phyloP scores from a whole-genome alignment of 225 moss, liverwort and hornwort genomes.

The Takakia lepidozioides region DNA sequence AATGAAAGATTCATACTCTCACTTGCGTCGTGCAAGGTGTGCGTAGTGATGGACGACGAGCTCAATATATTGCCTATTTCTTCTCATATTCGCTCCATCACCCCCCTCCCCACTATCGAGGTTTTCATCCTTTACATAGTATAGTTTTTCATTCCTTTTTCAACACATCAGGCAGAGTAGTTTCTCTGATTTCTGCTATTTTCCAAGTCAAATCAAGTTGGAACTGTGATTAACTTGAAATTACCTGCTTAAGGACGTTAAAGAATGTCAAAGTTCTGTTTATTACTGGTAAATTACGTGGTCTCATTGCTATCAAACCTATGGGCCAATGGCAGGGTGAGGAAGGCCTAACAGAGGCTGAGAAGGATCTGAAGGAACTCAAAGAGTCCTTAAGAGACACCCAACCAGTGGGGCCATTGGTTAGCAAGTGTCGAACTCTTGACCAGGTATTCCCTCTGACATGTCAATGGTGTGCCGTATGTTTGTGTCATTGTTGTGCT shows the following conservation, averaged over 20 bases:
- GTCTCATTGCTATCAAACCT: no score
- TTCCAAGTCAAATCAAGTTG: no score
- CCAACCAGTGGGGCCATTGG: slow-evolving; percentile 73
- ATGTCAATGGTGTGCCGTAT: no score
- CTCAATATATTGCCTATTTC: slow-evolving; percentile 90
- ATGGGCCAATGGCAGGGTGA: no score
- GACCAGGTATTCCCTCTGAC: no score
- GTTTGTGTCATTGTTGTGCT: no score
- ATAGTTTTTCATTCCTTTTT: no score
- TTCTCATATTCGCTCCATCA: slow-evolving; percentile 66
- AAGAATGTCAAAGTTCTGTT: no score
- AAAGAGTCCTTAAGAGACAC: slow-evolving; percentile 88
- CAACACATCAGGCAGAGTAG: not conserved
- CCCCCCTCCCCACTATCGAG: slow-evolving; percentile 50
- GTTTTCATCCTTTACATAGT: slow-evolving; percentile 16
- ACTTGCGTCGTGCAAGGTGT: slow-evolving; percentile 79
- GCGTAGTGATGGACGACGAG: slow-evolving; percentile 97
- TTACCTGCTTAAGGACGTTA: no score
- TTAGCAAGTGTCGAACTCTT: slow-evolving; percentile 86
- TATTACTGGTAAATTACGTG: no score
- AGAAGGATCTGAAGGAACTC: slow-evolving; percentile 85
- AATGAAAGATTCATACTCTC: slow-evolving; percentile 96
- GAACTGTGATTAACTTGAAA: no score
- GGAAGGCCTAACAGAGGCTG: slow-evolving; percentile 70
- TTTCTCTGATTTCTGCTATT: not conserved